Base-by-base conservation (phyloP, 495 filamentous ascomycete genomes). In the Emericellopsis terricola region DNA sequence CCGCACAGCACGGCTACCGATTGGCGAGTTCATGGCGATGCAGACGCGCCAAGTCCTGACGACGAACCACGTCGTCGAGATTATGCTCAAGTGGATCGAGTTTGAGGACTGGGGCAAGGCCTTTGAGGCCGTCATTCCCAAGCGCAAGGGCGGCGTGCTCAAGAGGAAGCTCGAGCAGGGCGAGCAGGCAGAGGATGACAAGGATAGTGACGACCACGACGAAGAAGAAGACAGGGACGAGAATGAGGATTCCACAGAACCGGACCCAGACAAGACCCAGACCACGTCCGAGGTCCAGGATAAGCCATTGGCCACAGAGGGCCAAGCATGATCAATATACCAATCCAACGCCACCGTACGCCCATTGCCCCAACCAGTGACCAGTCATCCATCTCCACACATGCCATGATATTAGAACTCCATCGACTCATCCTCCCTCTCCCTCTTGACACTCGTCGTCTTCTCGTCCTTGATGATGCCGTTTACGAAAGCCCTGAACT, bases 61-160 rank as follows among this genome's bases (percentile, higher is more conserved):
- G 4, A 92, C 85, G 9, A 96, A 96, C 46, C 89, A 99, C 47
- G 89, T 99, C 1, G 65, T 80, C 28, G 89, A 96, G 52, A 96
- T 99, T 40, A 94, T 99, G 81, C 48, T 89, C 19, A 71, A 73
- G 38, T 99, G 89, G 81, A 44, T 99, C 35, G 81, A 93, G 41
- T 62, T 67, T 18, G 76, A 78, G 0, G 77, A 96, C 50, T 99
- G 89, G 89, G 83, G 76, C 1, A 57, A 78, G 43, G 85, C 89
- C 0, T 96, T 99, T 43, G 56, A 87, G 57, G 59, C 71, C 29
- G 78, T 87, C 9, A 77, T 99, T 36, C 89, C 89, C 0, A 77
- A 76, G 49, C 55, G 89, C 27, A 83, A 96, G 59, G 81, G 82
- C 24, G 75, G 82, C 8, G 55, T 64, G 13, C 45, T 81, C 36